Base-by-base conservation (phyloP, 345 rosid species). In the Lepidium sativum region DNA sequence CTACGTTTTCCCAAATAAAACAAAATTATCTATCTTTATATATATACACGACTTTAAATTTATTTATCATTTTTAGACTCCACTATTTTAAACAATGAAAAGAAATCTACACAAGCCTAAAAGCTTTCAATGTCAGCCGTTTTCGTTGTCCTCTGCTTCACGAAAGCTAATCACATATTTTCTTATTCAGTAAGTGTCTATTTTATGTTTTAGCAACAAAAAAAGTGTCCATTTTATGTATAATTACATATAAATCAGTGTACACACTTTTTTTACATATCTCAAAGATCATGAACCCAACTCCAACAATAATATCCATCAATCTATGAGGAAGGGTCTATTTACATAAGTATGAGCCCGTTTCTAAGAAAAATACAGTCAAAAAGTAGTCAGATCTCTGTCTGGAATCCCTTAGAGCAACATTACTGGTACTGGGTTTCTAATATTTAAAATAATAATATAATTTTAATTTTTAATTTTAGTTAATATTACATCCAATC, bases 101-200 rank as follows among this genome's bases (percentile, higher is more conserved):
- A 39, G 16, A 21, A 9, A 39, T n/a, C n/a, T 12, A 37, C 54
- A 48, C 37, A 50, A 49, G 41, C 23, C 40, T 58, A 68, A 49
- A 27, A 58, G 72, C 66, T 59, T 59, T 49, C 54, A 29, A 41
- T 41, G 14, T 41, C 50, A 60, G 67, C 73, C 67, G 73, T 69
- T 50, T 57, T 60, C 27, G 15, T 40, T 68, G 6, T 59, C 67
- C 21, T 59, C 52, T 60, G 53, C 67, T 32, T 60, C 60, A 69
- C 73, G 32, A 69, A 69, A 69, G 60, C 45, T 60, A 37, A 37
- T 67, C 1, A 56, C 32, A 37, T 67, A 47, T 37, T 44, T 23
- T 18, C 25, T 47, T 3, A 8, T 16, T 25, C 32, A 60, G 17
- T 31, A 43, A 6, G 18, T 4, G 3, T 53, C 15, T n/a, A n/a